These are phyloP conservation scores for Curvularia sp. DNA, from an alignment of 2,329 filamentous ascomycete species.

Conservation along the genomic window DNA sequence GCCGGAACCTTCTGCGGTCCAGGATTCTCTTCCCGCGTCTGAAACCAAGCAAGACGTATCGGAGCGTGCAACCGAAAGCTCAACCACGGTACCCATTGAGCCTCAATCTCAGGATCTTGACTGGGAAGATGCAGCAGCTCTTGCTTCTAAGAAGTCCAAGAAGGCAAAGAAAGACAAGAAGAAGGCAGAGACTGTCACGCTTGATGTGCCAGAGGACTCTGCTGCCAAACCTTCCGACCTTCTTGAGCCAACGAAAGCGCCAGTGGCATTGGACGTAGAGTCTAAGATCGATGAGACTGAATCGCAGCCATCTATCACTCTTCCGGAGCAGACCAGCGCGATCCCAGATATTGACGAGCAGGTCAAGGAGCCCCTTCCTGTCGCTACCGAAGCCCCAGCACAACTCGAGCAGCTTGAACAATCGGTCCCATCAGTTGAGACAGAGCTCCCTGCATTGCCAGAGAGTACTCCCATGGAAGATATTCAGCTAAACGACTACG, in stretches of 20 bases:
- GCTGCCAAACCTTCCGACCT: background rate
- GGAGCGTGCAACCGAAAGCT: slow-evolving; percentile 11
- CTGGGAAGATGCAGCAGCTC: slow-evolving; percentile 23
- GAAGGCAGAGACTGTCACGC: slow-evolving; percentile 23
- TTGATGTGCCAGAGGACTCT: slow-evolving; percentile 15
- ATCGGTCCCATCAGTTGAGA: background rate
- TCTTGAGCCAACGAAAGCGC: slow-evolving; percentile 9
- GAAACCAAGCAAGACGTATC: background rate
- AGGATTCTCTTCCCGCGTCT: background rate
- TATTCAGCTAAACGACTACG: background rate
- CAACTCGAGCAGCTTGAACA: slow-evolving; percentile 3
- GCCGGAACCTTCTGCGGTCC: slow-evolving; percentile 1
- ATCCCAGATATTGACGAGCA: background rate
- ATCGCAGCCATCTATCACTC: background rate
- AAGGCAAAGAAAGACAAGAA: slow-evolving; percentile 45
- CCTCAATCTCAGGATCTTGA: slow-evolving; percentile 15
- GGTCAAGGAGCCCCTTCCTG: background rate
- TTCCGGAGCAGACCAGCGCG: background rate
- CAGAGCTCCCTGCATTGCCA: slow-evolving; percentile 2
- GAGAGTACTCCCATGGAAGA: background rate
- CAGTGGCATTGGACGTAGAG: background rate
- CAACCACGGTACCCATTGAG: slow-evolving; percentile 6
- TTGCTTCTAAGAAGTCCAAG: slow-evolving; percentile 32
- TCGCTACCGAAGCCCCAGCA: background rate
- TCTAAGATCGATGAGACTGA: background rate